Evolutionary conservation across 2,329 filamentous ascomycete species (phyloP), one percentile per base, ranked within the genome.

Genomic region (Xenoacremonium recifei): DNA sequence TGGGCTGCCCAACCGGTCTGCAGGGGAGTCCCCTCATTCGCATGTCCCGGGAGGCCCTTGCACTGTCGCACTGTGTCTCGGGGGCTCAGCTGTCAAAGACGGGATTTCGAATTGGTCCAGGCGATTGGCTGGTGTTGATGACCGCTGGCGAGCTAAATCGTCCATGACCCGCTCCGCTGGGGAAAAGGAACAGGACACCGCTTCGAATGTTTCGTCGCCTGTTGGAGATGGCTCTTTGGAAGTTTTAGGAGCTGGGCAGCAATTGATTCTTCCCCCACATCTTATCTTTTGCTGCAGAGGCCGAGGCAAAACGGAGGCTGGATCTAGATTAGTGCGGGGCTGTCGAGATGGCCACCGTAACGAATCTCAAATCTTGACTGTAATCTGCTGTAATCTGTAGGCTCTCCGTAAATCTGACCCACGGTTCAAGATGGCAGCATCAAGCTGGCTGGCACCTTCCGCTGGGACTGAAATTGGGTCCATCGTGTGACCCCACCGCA

Each of bases 41-140:
- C n/a, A n/a, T n/a, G n/a, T n/a, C 29, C n/a, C n/a, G 7, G 29
- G 17, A 6, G 6, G 29, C 13, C 29, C 13, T 15, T 31, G 29
- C 17, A 15, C 13, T 9, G 23, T 15, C 17, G 17, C 12, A 27
- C 23, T 27, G 23, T 27, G 23, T 13, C 23, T 13, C 7, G 23
- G 23, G 23, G 13, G 7, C 23, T 27, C 23, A 27, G 23, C 23
- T 13, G 23, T 31, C 29, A 15, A n/a, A 37, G 23, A 47, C 21
- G 27, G 13, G 21, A 17, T 36, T 42, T 35, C 34, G 42, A 58
- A 58, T 58, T 58, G 53, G 35, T 27, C 11, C 6, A 33, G 11
- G n/a, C 51, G 53, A 58, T 58, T 57, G 54, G 54, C 19, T 21
- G 15, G 33, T 17, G n/a, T 21, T 33, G 4, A 36, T 16, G 25